Base-by-base conservation (phyloP, 1,284 basidiomycete species). In the Pyrrhoderma lamaoense region DNA sequence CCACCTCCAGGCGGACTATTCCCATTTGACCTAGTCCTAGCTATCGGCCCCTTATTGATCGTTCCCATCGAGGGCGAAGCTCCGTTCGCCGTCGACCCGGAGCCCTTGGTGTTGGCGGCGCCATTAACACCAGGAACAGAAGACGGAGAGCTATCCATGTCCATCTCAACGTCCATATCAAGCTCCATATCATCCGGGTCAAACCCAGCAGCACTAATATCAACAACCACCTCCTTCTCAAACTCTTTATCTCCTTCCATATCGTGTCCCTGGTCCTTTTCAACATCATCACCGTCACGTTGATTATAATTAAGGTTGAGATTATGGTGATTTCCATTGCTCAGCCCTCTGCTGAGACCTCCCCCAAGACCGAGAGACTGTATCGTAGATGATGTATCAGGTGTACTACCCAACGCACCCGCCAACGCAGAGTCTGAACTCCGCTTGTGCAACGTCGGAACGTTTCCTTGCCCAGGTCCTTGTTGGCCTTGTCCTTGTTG, bases 101-200 rank as follows among this genome's bases (percentile, higher is more conserved):
- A 11, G 43, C 43, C 3, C 34, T 18, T 8, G 50, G 36, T 14
- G 43, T 35, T 22, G 23, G 38, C 19, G 39, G 40, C 40, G 46
- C 39, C 42, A 22, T 23, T 13, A 11, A 37, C 27, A 9, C 19
- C 14, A 16, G 4, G 4, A 16, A 2, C 9, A 14, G 9, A 21
- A 16, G 38, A 14, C 42, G 45, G 31, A 25, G 45, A n/a, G 7
- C 11, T 11, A 11, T 31, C 27, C 5, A 31, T 11, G 11, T 36
- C 38, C 13, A 27, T n/a, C 19, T 51, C 55, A 42, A 49, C 22
- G 22, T 54, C 53, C 45, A 55, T 45, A 21, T 52, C 51, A 25
- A 47, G 36, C 35, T 51, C 46, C 37, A 54, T 54, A 36, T 54
- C 53, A 36, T 54, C 51, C 8, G 27, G 34, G 21, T 53, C 51